Conservation (phyloP, 2,329 filamentous ascomycete species). For the Talaromyces sp. region DNA sequence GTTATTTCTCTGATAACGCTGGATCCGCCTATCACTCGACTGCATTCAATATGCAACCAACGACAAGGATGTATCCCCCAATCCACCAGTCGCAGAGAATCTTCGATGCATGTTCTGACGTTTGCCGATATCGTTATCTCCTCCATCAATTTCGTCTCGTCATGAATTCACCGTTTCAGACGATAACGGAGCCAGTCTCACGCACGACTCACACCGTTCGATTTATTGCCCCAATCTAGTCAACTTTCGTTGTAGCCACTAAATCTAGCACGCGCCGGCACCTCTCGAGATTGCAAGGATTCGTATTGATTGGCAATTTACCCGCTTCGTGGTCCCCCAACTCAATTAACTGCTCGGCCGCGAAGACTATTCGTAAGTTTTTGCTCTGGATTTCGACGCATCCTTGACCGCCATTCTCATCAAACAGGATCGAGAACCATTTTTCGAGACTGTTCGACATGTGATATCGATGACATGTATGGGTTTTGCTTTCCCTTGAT, state of each 20-base stretch:
- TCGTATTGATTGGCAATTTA: slow-evolving; percentile 16
- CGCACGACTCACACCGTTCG: not conserved
- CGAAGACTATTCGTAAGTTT: slow-evolving; percentile 13
- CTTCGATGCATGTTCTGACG: slow-evolving; percentile 17
- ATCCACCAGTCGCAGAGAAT: slow-evolving; percentile 17
- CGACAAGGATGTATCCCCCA: slow-evolving; percentile 16
- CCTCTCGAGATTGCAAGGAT: slow-evolving; percentile 15
- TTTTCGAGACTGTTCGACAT: slow-evolving; percentile 4
- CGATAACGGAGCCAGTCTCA: slow-evolving; percentile 14
- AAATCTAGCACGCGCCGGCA: slow-evolving; percentile 15
- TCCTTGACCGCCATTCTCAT: slow-evolving; percentile 20
- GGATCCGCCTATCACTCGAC: not conserved
- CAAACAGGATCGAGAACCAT: slow-evolving; percentile 4
- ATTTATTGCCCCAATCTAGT: not conserved
- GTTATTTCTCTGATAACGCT: slow-evolving; percentile 12
- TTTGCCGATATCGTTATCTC: slow-evolving; percentile 20
- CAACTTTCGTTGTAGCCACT: slow-evolving; percentile 4
- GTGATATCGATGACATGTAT: slow-evolving; percentile 18
- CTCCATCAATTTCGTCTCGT: not conserved
- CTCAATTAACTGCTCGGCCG: not conserved
- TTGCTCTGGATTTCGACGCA: not conserved
- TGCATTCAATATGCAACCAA: slow-evolving; percentile 11
- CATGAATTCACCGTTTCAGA: not conserved
- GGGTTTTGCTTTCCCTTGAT: not conserved
- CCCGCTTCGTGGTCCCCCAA: slow-evolving; percentile 19